phyloP scores from a whole-genome alignment of 108 stramenopile species.

The Parietichytrium sp. region DNA sequence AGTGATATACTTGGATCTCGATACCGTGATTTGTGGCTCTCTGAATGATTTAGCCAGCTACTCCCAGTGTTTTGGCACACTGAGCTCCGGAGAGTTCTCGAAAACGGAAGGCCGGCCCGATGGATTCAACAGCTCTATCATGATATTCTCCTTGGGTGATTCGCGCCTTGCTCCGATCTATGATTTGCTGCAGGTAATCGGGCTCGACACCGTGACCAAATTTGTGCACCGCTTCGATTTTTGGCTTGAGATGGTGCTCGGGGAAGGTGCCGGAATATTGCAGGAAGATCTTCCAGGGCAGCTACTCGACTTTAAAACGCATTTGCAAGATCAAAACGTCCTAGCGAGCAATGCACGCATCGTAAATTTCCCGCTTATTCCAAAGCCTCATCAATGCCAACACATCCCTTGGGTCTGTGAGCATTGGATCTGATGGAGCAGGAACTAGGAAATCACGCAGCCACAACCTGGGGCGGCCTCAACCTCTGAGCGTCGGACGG shows the following conservation, averaged over 20 bases:
- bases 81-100: conserved; percentile 43
- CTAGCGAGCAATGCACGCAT: conserved; percentile 41
- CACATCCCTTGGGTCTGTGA: conserved; percentile 36
- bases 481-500: no score
- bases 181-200: conserved; percentile 30
- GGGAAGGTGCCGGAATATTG: conserved; percentile 14
- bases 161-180: neutral
- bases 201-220: conserved; percentile 26
- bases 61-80: neutral
- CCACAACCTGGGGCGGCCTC: no score
- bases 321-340: neutral
- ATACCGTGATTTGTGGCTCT: conserved; percentile 48
- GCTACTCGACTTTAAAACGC: conserved; percentile 47
- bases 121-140: conserved; percentile 50
- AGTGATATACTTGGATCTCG: conserved; percentile 52
- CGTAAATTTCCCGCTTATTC: conserved; percentile 52
- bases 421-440: conserved; percentile 30
- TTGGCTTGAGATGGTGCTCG: conserved; percentile 55
- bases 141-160: conserved; percentile 44
- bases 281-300: conserved; percentile 45
- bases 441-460: no score
- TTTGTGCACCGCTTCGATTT: conserved; percentile 54
- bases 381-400: conserved; percentile 49
- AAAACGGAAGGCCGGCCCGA: conserved; percentile 41
- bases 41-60: conserved; percentile 43